Evolutionary conservation across 2,329 filamentous ascomycete species (phyloP).

Genomic region (Ceratocystis variospora): DNA sequence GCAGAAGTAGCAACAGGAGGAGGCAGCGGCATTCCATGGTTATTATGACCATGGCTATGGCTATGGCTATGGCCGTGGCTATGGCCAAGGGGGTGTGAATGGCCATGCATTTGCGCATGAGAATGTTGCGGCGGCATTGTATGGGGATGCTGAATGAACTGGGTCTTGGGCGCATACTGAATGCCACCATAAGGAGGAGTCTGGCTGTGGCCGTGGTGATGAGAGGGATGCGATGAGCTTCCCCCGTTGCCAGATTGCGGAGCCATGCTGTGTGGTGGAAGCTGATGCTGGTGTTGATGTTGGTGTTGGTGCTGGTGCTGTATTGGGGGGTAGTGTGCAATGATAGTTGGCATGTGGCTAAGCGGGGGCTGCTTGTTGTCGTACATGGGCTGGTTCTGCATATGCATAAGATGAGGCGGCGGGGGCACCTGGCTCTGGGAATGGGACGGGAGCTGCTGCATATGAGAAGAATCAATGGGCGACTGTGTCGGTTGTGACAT

Average conservation of each 20-base stretch:
- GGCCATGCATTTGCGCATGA: neutral
- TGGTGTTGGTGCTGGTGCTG: neutral
- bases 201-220: neutral
- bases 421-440: neutral
- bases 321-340: conserved; percentile 14
- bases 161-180: conserved; percentile 6
- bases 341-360: conserved; percentile 16
- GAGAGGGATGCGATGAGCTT: conserved; percentile 4
- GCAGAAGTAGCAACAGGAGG: neutral
- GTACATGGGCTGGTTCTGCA: conserved; percentile 14
- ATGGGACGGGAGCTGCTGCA: neutral
- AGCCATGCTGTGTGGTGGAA: neutral
- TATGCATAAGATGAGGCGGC: conserved; percentile 9
- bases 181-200: neutral
- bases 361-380: conserved; percentile 15
- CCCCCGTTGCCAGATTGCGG: neutral
- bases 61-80: neutral
- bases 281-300: neutral
- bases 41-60: neutral
- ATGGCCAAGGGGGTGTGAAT: neutral
- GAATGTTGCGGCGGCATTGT: neutral
- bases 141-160: conserved; percentile 13
- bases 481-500: neutral
- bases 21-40: neutral
- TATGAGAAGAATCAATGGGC: neutral